A percentile compares a stretch with the other conserved stretches of the same genome.
phyloP scores from a whole-genome alignment of 805 yeast species.

The Lachancea mirantina region DNA sequence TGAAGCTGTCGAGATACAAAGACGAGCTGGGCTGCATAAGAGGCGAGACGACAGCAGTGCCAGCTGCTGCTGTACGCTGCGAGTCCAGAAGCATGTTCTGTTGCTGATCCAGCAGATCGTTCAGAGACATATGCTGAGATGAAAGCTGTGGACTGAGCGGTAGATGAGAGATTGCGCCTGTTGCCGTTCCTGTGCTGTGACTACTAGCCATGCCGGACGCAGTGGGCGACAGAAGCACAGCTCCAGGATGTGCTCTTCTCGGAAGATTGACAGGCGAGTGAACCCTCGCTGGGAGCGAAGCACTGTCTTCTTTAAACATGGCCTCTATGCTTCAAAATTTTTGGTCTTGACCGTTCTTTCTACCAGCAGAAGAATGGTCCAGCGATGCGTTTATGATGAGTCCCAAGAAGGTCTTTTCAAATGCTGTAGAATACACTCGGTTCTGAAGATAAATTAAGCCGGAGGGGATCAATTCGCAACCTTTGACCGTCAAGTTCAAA shows the following conservation, averaged over 20 bases:
- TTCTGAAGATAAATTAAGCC: too few species aligned
- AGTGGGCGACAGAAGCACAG: slow-evolving; percentile 33
- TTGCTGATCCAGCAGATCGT: slow-evolving; percentile 22
- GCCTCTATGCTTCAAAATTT: background rate
- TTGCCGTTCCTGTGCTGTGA: slow-evolving; percentile 11
- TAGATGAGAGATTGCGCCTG: slow-evolving; percentile 3
- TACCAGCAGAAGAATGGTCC: slow-evolving; percentile 3
- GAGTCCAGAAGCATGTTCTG: slow-evolving; percentile 14
- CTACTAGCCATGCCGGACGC: slow-evolving; percentile 19
- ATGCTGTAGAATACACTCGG: too few species aligned
- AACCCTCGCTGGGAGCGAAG: slow-evolving; percentile 18
- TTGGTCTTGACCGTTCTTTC: slow-evolving; percentile 1
- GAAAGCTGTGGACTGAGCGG: slow-evolving; percentile 10
- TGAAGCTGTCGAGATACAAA: slow-evolving; percentile 18
- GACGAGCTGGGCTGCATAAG: slow-evolving; percentile 19
- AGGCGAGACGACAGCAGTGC: slow-evolving; percentile 25
- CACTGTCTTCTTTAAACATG: slow-evolving; percentile 8
- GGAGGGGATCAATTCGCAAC: too few species aligned
- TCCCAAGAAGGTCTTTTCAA: too few species aligned
- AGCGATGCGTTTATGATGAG: too few species aligned
- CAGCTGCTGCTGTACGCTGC: slow-evolving; percentile 22
- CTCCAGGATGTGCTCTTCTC: slow-evolving; percentile 37
- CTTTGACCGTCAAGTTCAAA: too few species aligned
- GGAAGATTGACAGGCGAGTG: slow-evolving; percentile 24
- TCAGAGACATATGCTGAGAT: slow-evolving; percentile 14